A percentile compares a stretch with the other conserved stretches of the same genome.
phyloP scores from a whole-genome alignment of 805 yeast species.

The Monosporozyma aquatica region DNA sequence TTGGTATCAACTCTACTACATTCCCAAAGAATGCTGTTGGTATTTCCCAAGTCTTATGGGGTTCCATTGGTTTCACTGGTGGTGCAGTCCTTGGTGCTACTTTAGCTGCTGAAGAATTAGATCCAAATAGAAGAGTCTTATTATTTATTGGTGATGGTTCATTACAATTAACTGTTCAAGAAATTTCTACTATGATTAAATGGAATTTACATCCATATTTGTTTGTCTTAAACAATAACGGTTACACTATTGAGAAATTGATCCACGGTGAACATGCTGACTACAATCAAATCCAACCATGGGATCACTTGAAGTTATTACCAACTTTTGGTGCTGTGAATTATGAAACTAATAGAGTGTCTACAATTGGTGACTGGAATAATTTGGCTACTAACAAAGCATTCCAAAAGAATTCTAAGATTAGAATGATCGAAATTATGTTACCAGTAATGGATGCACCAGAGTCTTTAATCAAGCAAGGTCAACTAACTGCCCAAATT shows the following conservation, averaged over 20 bases:
- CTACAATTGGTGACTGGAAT: conserved; percentile 49
- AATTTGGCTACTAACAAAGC: conserved; percentile 37
- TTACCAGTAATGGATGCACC: conserved; percentile 64
- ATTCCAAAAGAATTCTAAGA: conserved; percentile 47
- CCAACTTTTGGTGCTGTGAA: conserved; percentile 5
- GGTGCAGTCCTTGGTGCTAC: conserved; percentile 6
- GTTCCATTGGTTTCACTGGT: conserved; percentile 6
- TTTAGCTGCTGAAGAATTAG: conserved; percentile 5
- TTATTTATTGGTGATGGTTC: conserved; percentile 7
- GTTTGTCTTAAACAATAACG: conserved; percentile 5
- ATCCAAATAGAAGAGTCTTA: conserved; percentile 5
- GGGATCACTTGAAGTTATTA: conserved; percentile 4
- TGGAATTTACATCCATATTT: conserved; percentile 5
- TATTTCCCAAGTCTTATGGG: conserved; percentile 6
- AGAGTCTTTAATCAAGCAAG: conserved; percentile 52
- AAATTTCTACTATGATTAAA: conserved; percentile 4
- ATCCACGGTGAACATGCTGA: conserved; percentile 4
- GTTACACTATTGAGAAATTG: conserved; percentile 6
- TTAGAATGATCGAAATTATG: conserved; percentile 59
- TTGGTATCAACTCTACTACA: conserved; percentile 3
- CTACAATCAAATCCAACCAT: conserved; percentile 4
- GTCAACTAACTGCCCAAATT: conserved; percentile 45
- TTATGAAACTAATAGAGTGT: conserved; percentile 35
- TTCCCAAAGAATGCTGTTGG: conserved; percentile 4
- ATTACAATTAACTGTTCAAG: conserved; percentile 6